phyloP scores from a whole-genome alignment of 164 flowering plant species.

The Chimonanthus salicifolius region DNA sequence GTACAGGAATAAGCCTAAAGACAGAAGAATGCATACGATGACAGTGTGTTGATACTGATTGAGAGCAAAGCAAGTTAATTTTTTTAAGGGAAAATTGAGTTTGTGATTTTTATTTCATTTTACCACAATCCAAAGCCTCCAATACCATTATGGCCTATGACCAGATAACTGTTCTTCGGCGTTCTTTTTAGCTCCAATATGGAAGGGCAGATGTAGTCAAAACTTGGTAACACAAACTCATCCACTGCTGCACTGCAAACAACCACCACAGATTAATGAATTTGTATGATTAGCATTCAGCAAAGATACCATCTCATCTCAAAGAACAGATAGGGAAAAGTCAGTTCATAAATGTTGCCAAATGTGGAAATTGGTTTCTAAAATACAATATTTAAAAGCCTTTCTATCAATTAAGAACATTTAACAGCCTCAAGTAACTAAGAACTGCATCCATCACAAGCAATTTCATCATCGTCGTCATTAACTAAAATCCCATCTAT shows the following conservation, averaged over 20 bases:
- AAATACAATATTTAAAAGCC: neutral
- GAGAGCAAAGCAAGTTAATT: no score
- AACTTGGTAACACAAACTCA: slow-evolving; percentile 41
- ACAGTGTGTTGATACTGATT: neutral
- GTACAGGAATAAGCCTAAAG: neutral
- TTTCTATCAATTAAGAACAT: no score
- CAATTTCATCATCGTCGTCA: no score
- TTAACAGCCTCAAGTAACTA: no score
- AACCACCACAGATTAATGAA: neutral
- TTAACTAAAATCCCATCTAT: no score
- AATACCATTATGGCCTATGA: slow-evolving; percentile 73
- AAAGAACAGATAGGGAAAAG: neutral
- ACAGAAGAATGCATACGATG: neutral
- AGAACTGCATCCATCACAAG: no score
- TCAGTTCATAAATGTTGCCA: neutral
- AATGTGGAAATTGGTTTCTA: neutral
- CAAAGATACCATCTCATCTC: neutral
- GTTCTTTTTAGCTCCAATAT: slow-evolving; percentile 64
- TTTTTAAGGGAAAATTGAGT: neutral
- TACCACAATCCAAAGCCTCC: slow-evolving; percentile 88
- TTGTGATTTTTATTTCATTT: slow-evolving; percentile 11
- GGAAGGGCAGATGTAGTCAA: slow-evolving; percentile 37
- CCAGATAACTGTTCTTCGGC: slow-evolving; percentile 46
- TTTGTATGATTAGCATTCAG: neutral
- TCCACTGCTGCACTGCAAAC: slow-evolving; percentile 47